Conservation (phyloP, 805 yeast species). For the Martiniozyma abietophila region DNA sequence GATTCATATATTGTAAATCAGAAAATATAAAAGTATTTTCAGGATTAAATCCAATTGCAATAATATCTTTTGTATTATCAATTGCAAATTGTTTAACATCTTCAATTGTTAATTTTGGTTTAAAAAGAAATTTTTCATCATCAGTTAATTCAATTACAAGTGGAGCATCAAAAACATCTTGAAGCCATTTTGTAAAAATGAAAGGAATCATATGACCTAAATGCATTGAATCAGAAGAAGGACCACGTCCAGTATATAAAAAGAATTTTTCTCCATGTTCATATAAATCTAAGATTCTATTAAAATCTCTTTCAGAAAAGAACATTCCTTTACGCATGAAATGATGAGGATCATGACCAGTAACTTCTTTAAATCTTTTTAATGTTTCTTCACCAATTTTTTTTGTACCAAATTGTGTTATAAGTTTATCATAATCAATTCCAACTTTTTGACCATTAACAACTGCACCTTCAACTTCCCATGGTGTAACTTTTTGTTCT, state of each 20-base stretch:
- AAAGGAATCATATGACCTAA: conserved; percentile 97
- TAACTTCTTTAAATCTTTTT: conserved; percentile 63
- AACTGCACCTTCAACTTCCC: conserved; percentile 99
- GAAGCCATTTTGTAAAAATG: conserved; percentile 93
- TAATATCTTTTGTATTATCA: conserved; percentile 86
- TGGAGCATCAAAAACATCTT: conserved; percentile 95
- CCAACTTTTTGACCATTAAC: conserved; percentile 89
- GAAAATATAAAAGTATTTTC: conserved; percentile 93
- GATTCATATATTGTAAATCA: conserved; percentile 87
- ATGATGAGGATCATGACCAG: conserved; percentile 89
- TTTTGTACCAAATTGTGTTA: conserved; percentile 79
- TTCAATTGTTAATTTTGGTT: conserved; percentile 77
- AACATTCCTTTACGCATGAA: conserved; percentile 85
- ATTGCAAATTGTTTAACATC: conserved; percentile 75
- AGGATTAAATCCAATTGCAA: conserved; percentile 90
- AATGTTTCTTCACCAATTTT: conserved; percentile 62
- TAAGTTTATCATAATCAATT: conserved; percentile 85
- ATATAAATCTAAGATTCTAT: conserved; percentile 71
- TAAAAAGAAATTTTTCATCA: conserved; percentile 94
- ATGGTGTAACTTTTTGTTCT: conserved; percentile 79
- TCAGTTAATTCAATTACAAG: conserved; percentile 90
- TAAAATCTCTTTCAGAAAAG: conserved; percentile 83
- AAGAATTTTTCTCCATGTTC: conserved; percentile 95
- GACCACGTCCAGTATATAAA: conserved; percentile 95
- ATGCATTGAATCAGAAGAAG: conserved; percentile 89